Percentiles rank a stretch among this genome's conserved stretches.
Conservation (phyloP, 139 green algal genomes). For the Desmodesmus armatus region DNA sequence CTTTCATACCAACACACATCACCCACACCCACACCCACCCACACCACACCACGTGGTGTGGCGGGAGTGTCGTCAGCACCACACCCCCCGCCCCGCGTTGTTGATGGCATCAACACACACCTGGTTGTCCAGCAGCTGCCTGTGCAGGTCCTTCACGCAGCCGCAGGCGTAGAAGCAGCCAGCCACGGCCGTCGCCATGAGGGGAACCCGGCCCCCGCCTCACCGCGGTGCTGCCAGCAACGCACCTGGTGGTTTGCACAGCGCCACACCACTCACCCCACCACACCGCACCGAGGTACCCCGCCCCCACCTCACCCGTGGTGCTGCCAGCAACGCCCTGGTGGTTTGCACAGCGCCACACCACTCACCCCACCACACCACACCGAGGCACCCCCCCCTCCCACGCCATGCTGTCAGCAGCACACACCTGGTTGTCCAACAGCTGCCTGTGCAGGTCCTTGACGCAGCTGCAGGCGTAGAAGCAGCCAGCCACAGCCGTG, state of each 20-base stretch:
- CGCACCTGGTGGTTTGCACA: background rate
- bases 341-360: background rate
- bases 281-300: conserved; percentile 38
- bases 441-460: conserved; percentile 78
- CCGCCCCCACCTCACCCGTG: too few species aligned
- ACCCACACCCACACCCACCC: too few species aligned
- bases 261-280: background rate
- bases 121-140: conserved; percentile 77
- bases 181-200: conserved; percentile 80
- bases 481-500: conserved; percentile 78
- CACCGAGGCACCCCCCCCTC: background rate
- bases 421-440: conserved; percentile 72
- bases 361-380: background rate
- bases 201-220: too few species aligned
- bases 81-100: too few species aligned
- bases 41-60: too few species aligned
- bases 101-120: too few species aligned
- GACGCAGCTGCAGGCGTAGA: conserved; percentile 86
- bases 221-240: too few species aligned
- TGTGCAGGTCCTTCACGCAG: conserved; percentile 83
- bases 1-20: too few species aligned
- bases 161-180: conserved; percentile 83
- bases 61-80: too few species aligned
- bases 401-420: background rate
- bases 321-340: background rate